Percentiles rank a stretch among this genome's conserved stretches.
These are phyloP conservation scores for Lolium multiflorum DNA, from an alignment of 176 grass and related monocot genomes.

Conservation along the genomic window DNA sequence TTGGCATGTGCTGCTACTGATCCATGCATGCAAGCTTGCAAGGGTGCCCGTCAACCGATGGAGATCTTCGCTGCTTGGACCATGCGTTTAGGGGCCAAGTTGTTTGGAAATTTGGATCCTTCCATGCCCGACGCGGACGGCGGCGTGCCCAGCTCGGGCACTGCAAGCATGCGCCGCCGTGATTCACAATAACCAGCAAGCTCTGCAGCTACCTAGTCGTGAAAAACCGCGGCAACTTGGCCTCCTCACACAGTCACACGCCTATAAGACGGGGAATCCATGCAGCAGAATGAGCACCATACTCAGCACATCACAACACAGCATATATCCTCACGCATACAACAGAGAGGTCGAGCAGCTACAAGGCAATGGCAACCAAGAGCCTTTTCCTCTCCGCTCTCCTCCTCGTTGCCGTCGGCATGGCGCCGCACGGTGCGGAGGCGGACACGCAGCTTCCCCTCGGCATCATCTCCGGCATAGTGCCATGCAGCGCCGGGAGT, in stretches of 20 bases:
- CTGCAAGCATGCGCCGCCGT: not conserved
- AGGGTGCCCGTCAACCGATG: not conserved
- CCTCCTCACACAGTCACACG: not conserved
- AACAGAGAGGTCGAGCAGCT: not conserved
- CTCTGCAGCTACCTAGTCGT: not conserved
- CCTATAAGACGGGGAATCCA: slow-evolving; percentile 51
- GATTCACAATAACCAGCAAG: not conserved
- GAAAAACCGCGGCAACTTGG: slow-evolving; percentile 30
- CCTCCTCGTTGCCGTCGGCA: not conserved
- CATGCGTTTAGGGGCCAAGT: not conserved
- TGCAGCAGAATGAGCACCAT: slow-evolving; percentile 25
- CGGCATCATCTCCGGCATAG: slow-evolving; percentile 37
- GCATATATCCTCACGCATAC: not conserved
- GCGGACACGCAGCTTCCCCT: not conserved
- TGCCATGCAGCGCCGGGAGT: slow-evolving; percentile 58
- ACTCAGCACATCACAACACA: not conserved
- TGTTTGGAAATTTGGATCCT: not conserved
- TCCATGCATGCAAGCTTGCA: not conserved
- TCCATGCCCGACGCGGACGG: slow-evolving; percentile 1
- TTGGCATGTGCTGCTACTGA: not conserved
- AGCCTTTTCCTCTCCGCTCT: slow-evolving; percentile 26
- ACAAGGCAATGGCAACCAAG: slow-evolving; percentile 47
- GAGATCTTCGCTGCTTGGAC: not conserved
- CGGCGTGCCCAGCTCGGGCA: not conserved
- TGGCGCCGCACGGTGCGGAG: slow-evolving; percentile 22